Base-by-base conservation (phyloP, 306 rosid genomes). In the Lathyrus aphaca region DNA sequence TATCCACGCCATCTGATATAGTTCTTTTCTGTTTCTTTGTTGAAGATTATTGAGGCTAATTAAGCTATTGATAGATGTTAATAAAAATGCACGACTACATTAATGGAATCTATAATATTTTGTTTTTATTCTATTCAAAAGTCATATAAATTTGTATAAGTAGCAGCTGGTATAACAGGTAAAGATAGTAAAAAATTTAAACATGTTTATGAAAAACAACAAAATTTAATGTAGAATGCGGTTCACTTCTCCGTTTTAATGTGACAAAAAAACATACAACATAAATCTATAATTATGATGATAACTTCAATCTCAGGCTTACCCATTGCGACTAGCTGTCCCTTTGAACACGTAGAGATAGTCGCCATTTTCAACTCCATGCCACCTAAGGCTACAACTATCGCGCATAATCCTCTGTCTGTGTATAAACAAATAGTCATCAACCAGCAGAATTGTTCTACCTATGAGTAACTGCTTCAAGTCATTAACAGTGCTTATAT, bases 351-450 rank as follows among this genome's bases (percentile, higher is more conserved):
- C 90, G 56, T 88, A 86, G 4, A 93, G 77, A 70, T 72, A 60
- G 68, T 93, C 97, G 7, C 98, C 97, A 75, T 84, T 83, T 77
- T 87, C 88, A 57, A 94, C 96, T 7, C 92, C 97, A 71, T 94
- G 97, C 96, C 97, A 90, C 45, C 82, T 62, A 38, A 90, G 92
- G 74, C 96, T 93, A 67, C 87, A 82, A 55, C 77, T 73, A 37
- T 86, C 92, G 21, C 84, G 83, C 98, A 90, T 93, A 71, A 90
- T 93, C 77, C 98, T 86, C 72, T 94, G 98, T 59, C 63, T 86
- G 77, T 94, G 98, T 58, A 94, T 85, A 61, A 94, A 90, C 86
- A 94, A 60, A 55, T 94, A 94, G 43, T 94, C 90, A 71, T 86
- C 90, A 45, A 16, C 29, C 8, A 96, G 96, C 45, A 93, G 74